Evolutionary conservation across 2,329 filamentous ascomycete species (phyloP).

Genomic region (Cercospora sp.): DNA sequence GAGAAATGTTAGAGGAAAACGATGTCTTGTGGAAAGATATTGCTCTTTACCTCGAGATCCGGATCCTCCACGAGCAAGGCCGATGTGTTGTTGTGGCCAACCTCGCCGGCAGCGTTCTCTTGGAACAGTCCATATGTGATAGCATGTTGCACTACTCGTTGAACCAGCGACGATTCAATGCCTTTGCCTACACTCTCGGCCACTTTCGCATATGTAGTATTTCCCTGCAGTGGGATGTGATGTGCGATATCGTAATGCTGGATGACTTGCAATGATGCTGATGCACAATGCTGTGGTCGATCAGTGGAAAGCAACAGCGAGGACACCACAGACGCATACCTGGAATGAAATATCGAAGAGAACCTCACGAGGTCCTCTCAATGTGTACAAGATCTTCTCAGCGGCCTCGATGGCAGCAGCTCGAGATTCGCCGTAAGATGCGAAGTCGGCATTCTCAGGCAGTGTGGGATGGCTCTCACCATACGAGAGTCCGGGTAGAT

Average conservation of each 20-base stretch:
- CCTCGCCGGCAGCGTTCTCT: neutral
- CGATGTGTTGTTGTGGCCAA: neutral
- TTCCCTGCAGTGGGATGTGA: neutral
- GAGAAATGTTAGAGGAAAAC: neutral
- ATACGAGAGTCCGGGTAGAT: neutral
- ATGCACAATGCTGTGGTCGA: neutral
- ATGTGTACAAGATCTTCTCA: neutral
- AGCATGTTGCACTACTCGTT: neutral
- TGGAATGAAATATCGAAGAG: neutral
- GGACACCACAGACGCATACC: neutral
- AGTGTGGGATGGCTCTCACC: neutral
- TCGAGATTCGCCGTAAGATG: neutral
- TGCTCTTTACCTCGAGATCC: neutral
- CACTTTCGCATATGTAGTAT: neutral
- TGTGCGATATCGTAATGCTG: neutral
- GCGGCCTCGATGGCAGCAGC: neutral
- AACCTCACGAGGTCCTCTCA: neutral
- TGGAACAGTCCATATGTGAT: neutral
- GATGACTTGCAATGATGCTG: neutral
- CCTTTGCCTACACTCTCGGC: neutral
- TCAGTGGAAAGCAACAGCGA: neutral
- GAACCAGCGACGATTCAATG: neutral
- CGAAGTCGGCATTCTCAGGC: neutral
- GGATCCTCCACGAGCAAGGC: neutral
- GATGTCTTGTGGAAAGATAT: neutral